These are phyloP conservation scores for Agrostemma githago DNA, from an alignment of 148 eudicot species.

Conservation along the genomic window DNA sequence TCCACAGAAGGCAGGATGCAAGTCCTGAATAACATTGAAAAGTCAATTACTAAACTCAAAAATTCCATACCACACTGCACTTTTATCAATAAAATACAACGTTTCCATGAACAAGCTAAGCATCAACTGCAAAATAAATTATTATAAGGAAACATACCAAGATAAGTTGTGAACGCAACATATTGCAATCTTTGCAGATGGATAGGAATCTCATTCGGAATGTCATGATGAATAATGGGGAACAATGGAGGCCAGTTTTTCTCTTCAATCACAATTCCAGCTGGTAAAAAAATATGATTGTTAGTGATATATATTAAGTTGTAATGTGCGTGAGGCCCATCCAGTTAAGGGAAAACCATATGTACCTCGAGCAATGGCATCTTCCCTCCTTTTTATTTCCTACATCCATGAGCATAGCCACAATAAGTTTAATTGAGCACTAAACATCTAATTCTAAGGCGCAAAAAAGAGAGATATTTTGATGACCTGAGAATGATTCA, in stretches of 20 bases:
- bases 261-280: constrained; percentile 76
- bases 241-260: constrained; percentile 90
- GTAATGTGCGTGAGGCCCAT: not conserved
- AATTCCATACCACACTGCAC: not conserved
- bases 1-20: constrained; percentile 68
- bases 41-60: not conserved
- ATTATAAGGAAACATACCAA: constrained; percentile 47
- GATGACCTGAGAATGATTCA: not conserved
- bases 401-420: constrained; percentile 31
- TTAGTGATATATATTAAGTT: not conserved
- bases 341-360: not conserved
- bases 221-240: constrained; percentile 87
- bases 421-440: not conserved
- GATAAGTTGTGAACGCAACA: constrained; percentile 75
- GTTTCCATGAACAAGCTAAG: not conserved
- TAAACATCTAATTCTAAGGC: not conserved
- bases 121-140: not conserved
- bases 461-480: not conserved
- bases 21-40: constrained; percentile 41
- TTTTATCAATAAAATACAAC: not conserved
- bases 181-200: constrained; percentile 82
- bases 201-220: constrained; percentile 75
- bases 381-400: constrained; percentile 87
- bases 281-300: constrained; percentile 33
- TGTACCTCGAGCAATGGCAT: constrained; percentile 56